Evolutionary conservation across 2,329 filamentous ascomycete genomes (phyloP).

Genomic region (Colletotrichum gloeosporioides): DNA sequence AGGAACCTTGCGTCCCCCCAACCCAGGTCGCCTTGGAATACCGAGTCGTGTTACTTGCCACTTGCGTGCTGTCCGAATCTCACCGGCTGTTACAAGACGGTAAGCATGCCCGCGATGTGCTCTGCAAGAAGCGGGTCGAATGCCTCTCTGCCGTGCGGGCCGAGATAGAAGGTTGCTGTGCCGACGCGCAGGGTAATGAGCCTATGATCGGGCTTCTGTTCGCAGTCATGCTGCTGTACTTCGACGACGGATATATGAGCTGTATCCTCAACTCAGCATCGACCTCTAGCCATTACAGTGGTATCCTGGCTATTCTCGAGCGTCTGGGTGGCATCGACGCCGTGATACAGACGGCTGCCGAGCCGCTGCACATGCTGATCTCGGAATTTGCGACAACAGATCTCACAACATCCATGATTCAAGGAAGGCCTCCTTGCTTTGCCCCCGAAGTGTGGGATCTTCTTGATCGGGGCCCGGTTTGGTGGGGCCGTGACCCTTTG

Average conservation of each 20-base stretch:
- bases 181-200: slow-evolving; percentile 10
- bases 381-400: slow-evolving; percentile 50
- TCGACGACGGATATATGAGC: slow-evolving; percentile 45
- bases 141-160: slow-evolving; percentile 37
- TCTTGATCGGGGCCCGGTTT: slow-evolving; percentile 43
- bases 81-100: slow-evolving; percentile 36
- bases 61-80: slow-evolving; percentile 36
- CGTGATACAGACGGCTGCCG: slow-evolving; percentile 28
- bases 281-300: slow-evolving; percentile 34
- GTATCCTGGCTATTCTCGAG: slow-evolving; percentile 40
- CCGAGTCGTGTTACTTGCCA: slow-evolving; percentile 35
- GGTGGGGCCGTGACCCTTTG: slow-evolving; percentile 45
- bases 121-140: slow-evolving; percentile 21
- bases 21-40: slow-evolving; percentile 34
- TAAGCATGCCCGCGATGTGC: slow-evolving; percentile 27
- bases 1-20: slow-evolving; percentile 33
- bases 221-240: slow-evolving; percentile 47
- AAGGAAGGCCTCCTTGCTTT: slow-evolving; percentile 41
- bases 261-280: slow-evolving; percentile 19
- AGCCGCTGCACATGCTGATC: slow-evolving; percentile 41
- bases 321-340: slow-evolving; percentile 32
- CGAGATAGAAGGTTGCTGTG: slow-evolving; percentile 36
- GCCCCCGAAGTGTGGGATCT: slow-evolving; percentile 36
- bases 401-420: slow-evolving; percentile 45
- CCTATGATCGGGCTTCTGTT: slow-evolving; percentile 33